Percentiles rank a stretch among this genome's conserved stretches.
Evolutionary conservation across 371 early-diverging fungal species (phyloP).

Genomic region (Parasitella parasitica): DNA sequence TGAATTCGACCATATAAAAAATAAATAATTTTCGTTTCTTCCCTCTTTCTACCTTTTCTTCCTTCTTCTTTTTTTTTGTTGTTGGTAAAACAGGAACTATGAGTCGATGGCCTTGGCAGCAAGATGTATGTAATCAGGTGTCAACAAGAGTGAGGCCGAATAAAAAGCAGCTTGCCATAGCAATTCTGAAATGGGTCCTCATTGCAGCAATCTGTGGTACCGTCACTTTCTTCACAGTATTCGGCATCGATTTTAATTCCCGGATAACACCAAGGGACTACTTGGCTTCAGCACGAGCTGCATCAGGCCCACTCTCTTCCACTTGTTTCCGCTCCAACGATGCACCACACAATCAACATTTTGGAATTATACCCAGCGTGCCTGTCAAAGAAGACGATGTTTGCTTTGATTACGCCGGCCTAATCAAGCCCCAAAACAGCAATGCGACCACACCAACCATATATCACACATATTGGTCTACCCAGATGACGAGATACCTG

Average conservation of each 20-base stretch:
- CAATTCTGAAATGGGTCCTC: conserved; percentile 11
- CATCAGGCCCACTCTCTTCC: conserved; percentile 25
- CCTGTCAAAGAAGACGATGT: conserved; percentile 36
- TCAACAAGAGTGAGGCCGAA: conserved; percentile 1
- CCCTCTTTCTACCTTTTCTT: neutral
- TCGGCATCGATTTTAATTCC: conserved; percentile 43
- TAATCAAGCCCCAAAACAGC: conserved; percentile 4
- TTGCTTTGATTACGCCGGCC: conserved; percentile 47
- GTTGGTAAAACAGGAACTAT: neutral
- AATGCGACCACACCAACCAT: neutral
- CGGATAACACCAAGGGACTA: conserved; percentile 35
- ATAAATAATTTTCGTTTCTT: neutral
- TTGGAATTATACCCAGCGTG: conserved; percentile 33
- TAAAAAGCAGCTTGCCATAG: neutral
- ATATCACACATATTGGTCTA: conserved; percentile 17
- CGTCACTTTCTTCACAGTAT: conserved; percentile 32
- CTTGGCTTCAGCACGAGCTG: conserved; percentile 24
- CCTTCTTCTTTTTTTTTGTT: neutral
- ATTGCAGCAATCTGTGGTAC: neutral
- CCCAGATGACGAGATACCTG: conserved; percentile 20
- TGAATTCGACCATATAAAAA: neutral
- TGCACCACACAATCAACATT: conserved; percentile 8
- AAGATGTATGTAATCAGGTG: neutral
- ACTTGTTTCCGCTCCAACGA: conserved; percentile 10
- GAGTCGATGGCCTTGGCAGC: neutral